Evolutionary conservation across 1,284 basidiomycete genomes (phyloP).

Genomic region (Trichosporon sp.): DNA sequence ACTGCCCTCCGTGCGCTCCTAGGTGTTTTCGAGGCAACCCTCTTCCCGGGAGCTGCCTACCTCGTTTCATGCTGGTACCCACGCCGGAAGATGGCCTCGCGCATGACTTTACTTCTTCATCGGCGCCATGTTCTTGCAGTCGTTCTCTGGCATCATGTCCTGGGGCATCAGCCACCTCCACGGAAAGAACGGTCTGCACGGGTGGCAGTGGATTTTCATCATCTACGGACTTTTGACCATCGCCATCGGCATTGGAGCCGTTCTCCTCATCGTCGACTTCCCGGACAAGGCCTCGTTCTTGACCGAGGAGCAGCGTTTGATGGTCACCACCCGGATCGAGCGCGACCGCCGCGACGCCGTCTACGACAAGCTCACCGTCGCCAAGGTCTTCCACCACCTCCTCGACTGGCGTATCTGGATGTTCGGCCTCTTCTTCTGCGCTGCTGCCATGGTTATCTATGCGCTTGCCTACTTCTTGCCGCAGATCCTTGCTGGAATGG

Average conservation of each 20-base stretch:
- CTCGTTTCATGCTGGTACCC: conserved; percentile 59
- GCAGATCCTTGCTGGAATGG: conserved; percentile 46
- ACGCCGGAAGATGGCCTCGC: conserved; percentile 54
- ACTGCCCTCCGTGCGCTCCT: conserved; percentile 39
- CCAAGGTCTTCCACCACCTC: conserved; percentile 49
- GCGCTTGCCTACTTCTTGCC: conserved; percentile 54
- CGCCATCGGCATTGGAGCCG: conserved; percentile 44
- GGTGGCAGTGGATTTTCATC: conserved; percentile 32
- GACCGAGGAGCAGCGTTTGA: conserved; percentile 23
- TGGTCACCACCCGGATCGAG: conserved; percentile 27
- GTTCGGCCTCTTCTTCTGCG: conserved; percentile 56
- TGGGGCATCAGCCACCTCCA: conserved; percentile 22
- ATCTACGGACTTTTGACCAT: conserved; percentile 24
- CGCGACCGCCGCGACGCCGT: conserved; percentile 50
- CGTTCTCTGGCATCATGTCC: conserved; percentile 1
- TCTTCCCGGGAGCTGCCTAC: conserved; percentile 55
- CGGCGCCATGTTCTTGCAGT: conserved; percentile 31
- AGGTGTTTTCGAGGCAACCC: conserved; percentile 52
- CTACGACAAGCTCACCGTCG: conserved; percentile 53
- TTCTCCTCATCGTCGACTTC: conserved; percentile 32
- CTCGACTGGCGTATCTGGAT: conserved; percentile 57
- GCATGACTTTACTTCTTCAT: conserved; percentile 56
- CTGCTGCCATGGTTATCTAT: conserved; percentile 31
- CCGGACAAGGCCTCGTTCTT: conserved; percentile 26
- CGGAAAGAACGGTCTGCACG: conserved; percentile 17